Conservation (phyloP, 495 filamentous ascomycete genomes). For the Platismatia glauca region DNA sequence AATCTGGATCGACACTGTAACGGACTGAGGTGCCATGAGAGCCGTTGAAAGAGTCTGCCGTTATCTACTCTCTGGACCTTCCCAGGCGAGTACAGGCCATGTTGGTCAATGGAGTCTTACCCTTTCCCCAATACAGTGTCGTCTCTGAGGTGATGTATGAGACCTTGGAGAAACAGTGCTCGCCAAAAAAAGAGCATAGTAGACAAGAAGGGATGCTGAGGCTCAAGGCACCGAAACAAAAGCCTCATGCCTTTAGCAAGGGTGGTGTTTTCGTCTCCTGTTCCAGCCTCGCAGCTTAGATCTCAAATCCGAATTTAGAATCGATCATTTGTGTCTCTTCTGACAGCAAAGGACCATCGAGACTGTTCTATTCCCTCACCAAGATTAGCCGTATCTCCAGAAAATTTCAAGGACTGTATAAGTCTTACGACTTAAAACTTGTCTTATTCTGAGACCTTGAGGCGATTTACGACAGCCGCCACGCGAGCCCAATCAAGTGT, state of each 20-base stretch:
- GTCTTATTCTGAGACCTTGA: slow-evolving; percentile 5
- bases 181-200: not conserved
- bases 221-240: not conserved
- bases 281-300: not conserved
- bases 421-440: not conserved
- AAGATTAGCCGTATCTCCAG: not conserved
- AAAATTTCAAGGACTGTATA: slow-evolving; percentile 5
- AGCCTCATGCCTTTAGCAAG: not conserved
- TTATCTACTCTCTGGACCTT: not conserved
- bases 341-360: not conserved
- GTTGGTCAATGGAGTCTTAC: not conserved
- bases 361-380: slow-evolving; percentile 6
- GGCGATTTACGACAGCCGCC: slow-evolving; percentile 16
- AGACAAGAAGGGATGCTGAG: not conserved
- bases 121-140: not conserved
- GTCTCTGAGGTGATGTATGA: not conserved
- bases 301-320: not conserved
- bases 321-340: not conserved
- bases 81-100: not conserved
- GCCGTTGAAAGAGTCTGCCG: not conserved
- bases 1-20: not conserved
- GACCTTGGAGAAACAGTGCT: not conserved
- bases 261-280: not conserved
- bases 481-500: slow-evolving; percentile 12
- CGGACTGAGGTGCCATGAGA: not conserved